A percentile compares a stretch with the other conserved stretches of the same genome.
phyloP scores from a whole-genome alignment of 2,329 filamentous ascomycete species.

The Botryotinia globosa region DNA sequence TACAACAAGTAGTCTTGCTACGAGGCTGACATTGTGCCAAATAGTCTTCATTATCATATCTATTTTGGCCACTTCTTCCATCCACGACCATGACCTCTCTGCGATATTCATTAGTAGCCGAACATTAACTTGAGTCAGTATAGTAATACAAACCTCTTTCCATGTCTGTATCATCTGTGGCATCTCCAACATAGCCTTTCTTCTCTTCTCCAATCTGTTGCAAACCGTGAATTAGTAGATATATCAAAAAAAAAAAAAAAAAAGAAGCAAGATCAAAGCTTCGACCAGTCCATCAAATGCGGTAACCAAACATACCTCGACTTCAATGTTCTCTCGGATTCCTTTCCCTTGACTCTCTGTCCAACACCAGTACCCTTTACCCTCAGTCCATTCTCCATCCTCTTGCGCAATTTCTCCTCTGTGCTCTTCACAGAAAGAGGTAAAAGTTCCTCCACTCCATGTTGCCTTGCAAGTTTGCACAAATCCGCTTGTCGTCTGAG shows the following conservation, averaged over 20 bases:
- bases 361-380: constrained; percentile 93
- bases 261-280: neutral
- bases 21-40: constrained; percentile 6
- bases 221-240: constrained; percentile 22
- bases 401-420: constrained; percentile 64
- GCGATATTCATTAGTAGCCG: constrained; percentile 40
- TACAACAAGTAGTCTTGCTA: constrained; percentile 27
- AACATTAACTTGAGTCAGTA: neutral
- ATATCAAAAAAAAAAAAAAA: neutral
- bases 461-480: constrained; percentile 75
- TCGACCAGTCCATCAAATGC: constrained; percentile 29
- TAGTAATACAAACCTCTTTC: constrained; percentile 70
- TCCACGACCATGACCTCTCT: constrained; percentile 68
- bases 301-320: constrained; percentile 54
- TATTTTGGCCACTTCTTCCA: constrained; percentile 72
- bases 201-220: constrained; percentile 78
- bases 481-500: constrained; percentile 86
- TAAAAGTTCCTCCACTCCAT: constrained; percentile 78
- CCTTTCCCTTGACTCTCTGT: constrained; percentile 91
- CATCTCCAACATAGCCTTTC: constrained; percentile 93
- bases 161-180: constrained; percentile 85
- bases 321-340: constrained; percentile 84
- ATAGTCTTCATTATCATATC: constrained; percentile 12
- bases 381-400: constrained; percentile 74
- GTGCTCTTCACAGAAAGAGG: constrained; percentile 75